Evolutionary conservation across 2,329 filamentous ascomycete species (phyloP).

Genomic region (Colletotrichum lini): DNA sequence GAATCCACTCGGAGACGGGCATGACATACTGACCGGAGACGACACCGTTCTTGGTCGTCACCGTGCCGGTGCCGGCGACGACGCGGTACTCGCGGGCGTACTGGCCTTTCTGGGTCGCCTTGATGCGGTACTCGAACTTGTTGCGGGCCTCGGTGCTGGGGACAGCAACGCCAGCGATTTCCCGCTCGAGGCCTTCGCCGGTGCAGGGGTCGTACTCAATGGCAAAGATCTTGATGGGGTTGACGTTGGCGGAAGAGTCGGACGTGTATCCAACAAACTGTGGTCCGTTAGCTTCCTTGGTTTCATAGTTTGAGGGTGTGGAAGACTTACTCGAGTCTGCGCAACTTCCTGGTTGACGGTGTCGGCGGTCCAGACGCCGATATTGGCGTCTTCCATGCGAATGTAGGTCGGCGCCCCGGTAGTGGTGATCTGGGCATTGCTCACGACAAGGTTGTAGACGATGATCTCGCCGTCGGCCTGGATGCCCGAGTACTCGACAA

Average conservation of each 20-base stretch:
- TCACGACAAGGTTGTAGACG: conserved; percentile 53
- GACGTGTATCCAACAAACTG: conserved; percentile 57
- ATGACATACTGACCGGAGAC: conserved; percentile 58
- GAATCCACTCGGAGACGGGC: conserved; percentile 60
- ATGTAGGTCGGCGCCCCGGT: conserved; percentile 55
- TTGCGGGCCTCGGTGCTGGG: conserved; percentile 51
- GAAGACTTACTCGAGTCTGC: conserved; percentile 45
- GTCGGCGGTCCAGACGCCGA: conserved; percentile 55
- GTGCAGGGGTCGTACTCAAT: conserved; percentile 60
- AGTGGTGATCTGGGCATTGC: conserved; percentile 56
- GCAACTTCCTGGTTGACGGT: conserved; percentile 53
- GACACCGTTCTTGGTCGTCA: conserved; percentile 55
- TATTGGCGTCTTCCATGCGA: conserved; percentile 58
- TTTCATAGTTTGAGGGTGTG: too few relatives aligned
- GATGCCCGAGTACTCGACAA: conserved; percentile 56
- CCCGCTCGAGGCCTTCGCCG: conserved; percentile 53
- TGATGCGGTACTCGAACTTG: conserved; percentile 56
- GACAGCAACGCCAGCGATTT: conserved; percentile 52
- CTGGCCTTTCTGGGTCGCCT: conserved; percentile 47
- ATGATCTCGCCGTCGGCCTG: conserved; percentile 51
- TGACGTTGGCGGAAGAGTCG: conserved; percentile 47
- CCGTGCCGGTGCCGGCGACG: conserved; percentile 50
- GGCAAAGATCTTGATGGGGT: conserved; percentile 53
- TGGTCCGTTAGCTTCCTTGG: neutral
- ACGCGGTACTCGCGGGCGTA: conserved; percentile 59